phyloP scores from a whole-genome alignment of 2,329 filamentous ascomycete genomes.

The Calcarisporium arbuscula region DNA sequence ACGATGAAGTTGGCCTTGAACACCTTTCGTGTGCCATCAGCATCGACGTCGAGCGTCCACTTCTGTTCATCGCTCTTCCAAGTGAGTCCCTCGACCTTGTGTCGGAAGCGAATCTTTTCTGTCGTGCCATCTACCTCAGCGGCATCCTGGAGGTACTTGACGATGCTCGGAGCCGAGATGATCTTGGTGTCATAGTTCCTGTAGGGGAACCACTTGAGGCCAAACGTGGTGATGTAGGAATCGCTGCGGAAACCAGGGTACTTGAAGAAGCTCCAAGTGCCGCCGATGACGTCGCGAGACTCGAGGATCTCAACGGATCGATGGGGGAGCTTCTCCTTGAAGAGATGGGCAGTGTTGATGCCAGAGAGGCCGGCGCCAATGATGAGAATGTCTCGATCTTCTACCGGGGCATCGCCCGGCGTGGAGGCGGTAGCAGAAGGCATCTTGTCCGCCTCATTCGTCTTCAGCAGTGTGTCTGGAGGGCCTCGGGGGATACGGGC shows the following conservation, averaged over 20 bases:
- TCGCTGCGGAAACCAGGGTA: slow-evolving; percentile 70
- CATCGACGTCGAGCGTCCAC: slow-evolving; percentile 46
- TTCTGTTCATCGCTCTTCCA: slow-evolving; percentile 51
- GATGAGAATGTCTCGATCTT: slow-evolving; percentile 50
- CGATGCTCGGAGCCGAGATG: slow-evolving; percentile 45
- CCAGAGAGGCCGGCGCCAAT: slow-evolving; percentile 69
- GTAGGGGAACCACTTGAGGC: slow-evolving; percentile 70
- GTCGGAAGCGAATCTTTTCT: slow-evolving; percentile 44
- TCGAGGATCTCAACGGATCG: slow-evolving; percentile 61
- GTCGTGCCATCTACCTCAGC: slow-evolving; percentile 45
- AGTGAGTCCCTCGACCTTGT: slow-evolving; percentile 39
- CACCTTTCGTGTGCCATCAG: slow-evolving; percentile 14
- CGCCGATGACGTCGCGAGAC: slow-evolving; percentile 57
- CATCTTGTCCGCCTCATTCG: no score
- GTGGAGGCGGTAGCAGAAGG: neutral
- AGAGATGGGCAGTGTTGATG: slow-evolving; percentile 65
- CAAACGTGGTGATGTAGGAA: slow-evolving; percentile 55
- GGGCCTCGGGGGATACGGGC: no score
- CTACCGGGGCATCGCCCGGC: slow-evolving; percentile 2
- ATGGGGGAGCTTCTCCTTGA: slow-evolving; percentile 52
- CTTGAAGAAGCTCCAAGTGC: slow-evolving; percentile 73
- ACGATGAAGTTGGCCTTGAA: slow-evolving; percentile 50
- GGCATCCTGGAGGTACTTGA: slow-evolving; percentile 47
- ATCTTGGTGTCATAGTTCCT: slow-evolving; percentile 43
- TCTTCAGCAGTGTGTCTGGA: no score